These are phyloP conservation scores for Ophiorrhiza pumila DNA, from an alignment of 257 asterid genomes.

Conservation along the genomic window DNA sequence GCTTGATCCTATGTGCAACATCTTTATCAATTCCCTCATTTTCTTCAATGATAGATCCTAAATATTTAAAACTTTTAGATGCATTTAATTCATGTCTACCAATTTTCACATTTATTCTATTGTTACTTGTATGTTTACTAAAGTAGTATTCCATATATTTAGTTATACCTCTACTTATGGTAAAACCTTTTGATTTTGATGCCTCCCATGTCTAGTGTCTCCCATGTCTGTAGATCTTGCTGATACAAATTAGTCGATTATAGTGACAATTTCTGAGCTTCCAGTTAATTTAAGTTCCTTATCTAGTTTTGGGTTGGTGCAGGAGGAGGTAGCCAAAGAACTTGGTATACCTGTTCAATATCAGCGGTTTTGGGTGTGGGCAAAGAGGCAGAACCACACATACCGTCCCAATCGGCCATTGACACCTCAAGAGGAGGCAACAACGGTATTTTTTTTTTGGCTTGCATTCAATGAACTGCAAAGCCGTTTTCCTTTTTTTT, in stretches of 20 bases:
- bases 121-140: too few species aligned
- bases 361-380: conserved; percentile 98
- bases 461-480: not conserved
- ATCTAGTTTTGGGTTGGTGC: conserved; percentile 25
- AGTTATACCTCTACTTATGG: too few species aligned
- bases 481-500: not conserved
- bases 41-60: too few species aligned
- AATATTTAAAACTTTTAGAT: too few species aligned
- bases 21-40: too few species aligned
- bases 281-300: not conserved
- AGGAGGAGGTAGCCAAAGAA: conserved; percentile 95
- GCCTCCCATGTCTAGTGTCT: too few species aligned
- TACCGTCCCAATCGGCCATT: conserved; percentile 95
- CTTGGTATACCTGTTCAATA: conserved; percentile 77
- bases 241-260: not conserved
- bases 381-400: conserved; percentile 96
- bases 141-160: too few species aligned
- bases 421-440: conserved; percentile 82
- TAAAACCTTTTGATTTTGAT: too few species aligned
- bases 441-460: conserved; percentile 43
- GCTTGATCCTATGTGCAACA: too few species aligned
- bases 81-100: too few species aligned
- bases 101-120: too few species aligned
- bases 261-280: not conserved
- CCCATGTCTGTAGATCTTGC: not conserved